A percentile compares a stretch with the other conserved stretches of the same genome.
These are phyloP conservation scores for Crithidia mellificae DNA, from an alignment of 208 protist species.

Conservation along the genomic window DNA sequence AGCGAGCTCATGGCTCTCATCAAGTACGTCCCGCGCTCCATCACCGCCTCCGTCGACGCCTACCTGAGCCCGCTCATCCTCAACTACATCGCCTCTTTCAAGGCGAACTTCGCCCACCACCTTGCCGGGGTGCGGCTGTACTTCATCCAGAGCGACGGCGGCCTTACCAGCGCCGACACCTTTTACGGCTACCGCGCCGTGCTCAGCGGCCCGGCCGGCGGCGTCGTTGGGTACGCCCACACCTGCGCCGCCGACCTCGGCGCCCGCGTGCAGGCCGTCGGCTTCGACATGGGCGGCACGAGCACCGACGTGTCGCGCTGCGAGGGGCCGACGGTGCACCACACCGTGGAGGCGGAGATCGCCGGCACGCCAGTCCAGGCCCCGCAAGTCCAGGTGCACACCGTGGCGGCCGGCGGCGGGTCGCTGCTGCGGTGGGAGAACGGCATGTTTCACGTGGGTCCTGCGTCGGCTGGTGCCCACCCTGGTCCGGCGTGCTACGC, in stretches of 20 bases:
- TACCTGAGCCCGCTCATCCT: constrained; percentile 95
- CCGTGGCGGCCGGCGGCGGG: constrained; percentile 96
- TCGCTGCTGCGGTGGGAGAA: constrained; percentile 89
- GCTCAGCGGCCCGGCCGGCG: constrained; percentile 94
- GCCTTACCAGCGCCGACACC: constrained; percentile 82
- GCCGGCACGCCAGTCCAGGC: constrained; percentile 90
- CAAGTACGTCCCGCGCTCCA: constrained; percentile 90
- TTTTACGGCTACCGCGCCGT: constrained; percentile 94
- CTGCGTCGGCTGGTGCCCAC: constrained; percentile 87
- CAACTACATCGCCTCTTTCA: constrained; percentile 81
- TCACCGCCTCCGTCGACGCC: constrained; percentile 94
- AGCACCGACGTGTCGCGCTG: constrained; percentile 94
- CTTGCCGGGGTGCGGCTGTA: constrained; percentile 59
- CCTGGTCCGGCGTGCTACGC: constrained; percentile 95
- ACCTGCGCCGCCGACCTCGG: constrained; percentile 68
- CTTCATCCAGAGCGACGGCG: constrained; percentile 95
- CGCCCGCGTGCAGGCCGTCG: constrained; percentile 59
- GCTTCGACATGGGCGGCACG: constrained; percentile 96
- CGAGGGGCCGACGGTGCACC: constrained; percentile 71
- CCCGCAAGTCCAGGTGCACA: constrained; percentile 95
- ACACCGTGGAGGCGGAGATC: constrained; percentile 89
- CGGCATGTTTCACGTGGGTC: constrained; percentile 92
- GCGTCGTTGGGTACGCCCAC: constrained; percentile 92
- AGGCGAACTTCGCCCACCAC: constrained; percentile 48
- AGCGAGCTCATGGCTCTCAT: constrained; percentile 92